Evolutionary conservation across 768 basidiomycete genomes (phyloP).

Genomic region (Leucogyrophana mollusca): DNA sequence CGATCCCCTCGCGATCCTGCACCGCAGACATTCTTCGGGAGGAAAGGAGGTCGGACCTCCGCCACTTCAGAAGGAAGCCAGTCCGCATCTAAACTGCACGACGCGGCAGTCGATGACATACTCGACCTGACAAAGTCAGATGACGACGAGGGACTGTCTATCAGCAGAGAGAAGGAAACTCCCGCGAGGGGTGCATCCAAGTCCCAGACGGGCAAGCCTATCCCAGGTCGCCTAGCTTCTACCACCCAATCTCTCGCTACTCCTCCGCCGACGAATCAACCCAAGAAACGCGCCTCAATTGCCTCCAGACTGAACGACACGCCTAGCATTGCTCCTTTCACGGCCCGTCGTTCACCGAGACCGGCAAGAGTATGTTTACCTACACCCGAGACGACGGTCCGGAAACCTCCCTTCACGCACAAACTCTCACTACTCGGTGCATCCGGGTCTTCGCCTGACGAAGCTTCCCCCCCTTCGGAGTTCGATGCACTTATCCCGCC

Average conservation of each 20-base stretch:
- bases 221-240: background rate
- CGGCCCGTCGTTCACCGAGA: background rate
- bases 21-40: too few species aligned
- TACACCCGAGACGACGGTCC: slow-evolving; percentile 17
- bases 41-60: too few species aligned
- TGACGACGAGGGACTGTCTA: background rate
- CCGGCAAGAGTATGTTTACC: slow-evolving; percentile 4
- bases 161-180: background rate
- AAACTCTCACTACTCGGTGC: background rate
- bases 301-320: background rate
- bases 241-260: slow-evolving; percentile 9
- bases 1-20: too few species aligned
- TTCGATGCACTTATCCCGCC: too few species aligned
- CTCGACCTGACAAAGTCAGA: background rate
- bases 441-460: background rate
- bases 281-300: slow-evolving; percentile 1
- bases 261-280: slow-evolving; percentile 6
- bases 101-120: background rate
- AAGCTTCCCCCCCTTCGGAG: too few species aligned
- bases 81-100: too few species aligned
- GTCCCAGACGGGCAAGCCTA: background rate
- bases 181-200: background rate
- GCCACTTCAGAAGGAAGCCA: too few species aligned
- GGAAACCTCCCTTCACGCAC: slow-evolving; percentile 2
- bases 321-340: background rate